Evolutionary conservation across 2,329 filamentous ascomycete genomes (phyloP), one percentile per base, ranked within the genome.

Genomic region (Fusarium chlamydosporum): DNA sequence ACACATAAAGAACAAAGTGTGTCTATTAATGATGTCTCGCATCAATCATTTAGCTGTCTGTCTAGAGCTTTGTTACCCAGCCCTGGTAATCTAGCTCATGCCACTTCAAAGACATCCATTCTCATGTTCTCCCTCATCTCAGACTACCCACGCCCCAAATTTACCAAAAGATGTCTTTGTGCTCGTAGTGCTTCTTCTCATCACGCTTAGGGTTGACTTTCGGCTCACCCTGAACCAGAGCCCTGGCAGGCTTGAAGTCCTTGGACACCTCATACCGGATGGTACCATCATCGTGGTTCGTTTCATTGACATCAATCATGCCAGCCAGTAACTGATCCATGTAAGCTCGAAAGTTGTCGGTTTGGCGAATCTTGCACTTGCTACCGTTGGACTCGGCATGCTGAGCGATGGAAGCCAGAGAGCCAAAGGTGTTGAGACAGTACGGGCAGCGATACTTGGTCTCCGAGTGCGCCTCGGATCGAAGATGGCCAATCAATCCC

Each of bases 311-410:
- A n/a, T 77, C 70, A 11, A 79, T 65, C 45, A 79, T 63, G 0
- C 78, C 77, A 7, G 65, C 77, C 0, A 77, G 77, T 31, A 79
- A 57, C 57, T 79, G 77, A 47, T 79, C 74, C 45, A 79, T 50
- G 41, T 73, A 79, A 1, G 71, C 64, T 4, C 68, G 66, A 41
- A 74, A 86, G 15, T 78, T 74, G 12, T 79, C 74, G 1, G 79
- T 77, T 4, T 82, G 70, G 6, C 82, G 81, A 27, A 87, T 78
- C 8, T 73, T 74, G 76, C 85, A 86, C 20, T 75, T 76, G 34
- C 61, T 70, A 4, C 78, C 77, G 54, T 79, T 80, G 2, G 81
- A 78, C 68, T 88, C 85, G 23, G 79, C 81, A 64, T 88, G 86
- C 46, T 80, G 78, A 5, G 82, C 79, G 33, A 87, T 79, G 4